Conservation (phyloP, 305 asterid genomes). For the Lippia alba region DNA sequence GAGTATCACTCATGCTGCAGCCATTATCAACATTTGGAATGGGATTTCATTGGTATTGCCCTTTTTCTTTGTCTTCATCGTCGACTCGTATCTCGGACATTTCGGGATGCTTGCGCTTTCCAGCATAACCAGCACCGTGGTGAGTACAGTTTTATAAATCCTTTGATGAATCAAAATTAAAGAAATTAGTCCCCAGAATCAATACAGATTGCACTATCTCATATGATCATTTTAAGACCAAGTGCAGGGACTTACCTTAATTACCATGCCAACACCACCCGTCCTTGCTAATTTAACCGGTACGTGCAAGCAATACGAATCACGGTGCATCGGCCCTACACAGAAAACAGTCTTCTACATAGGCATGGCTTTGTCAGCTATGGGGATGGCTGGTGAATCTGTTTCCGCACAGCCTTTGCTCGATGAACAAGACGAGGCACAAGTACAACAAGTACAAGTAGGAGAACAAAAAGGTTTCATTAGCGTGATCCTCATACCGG, state of each 20-base stretch:
- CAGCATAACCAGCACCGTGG: constrained; percentile 37
- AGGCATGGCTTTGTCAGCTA: constrained; percentile 46
- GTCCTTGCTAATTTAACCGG: constrained; percentile 32
- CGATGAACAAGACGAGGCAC: constrained; percentile 16
- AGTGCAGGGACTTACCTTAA: constrained; percentile 51
- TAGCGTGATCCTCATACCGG: constrained; percentile 29
- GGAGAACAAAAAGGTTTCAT: too few relatives aligned
- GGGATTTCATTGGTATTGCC: too few relatives aligned
- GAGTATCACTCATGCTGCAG: too few relatives aligned
- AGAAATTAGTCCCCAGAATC: not conserved
- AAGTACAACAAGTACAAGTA: not conserved
- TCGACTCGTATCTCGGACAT: constrained; percentile 31
- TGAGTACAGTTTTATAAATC: constrained; percentile 25
- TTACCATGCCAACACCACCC: constrained; percentile 57
- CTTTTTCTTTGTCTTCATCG: constrained; percentile 33
- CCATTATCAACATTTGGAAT: too few relatives aligned
- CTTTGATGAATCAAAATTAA: not conserved
- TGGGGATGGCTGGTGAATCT: constrained; percentile 46
- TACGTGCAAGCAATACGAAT: constrained; percentile 42
- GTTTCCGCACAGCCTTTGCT: constrained; percentile 39
- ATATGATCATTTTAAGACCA: not conserved
- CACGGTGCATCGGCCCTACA: constrained; percentile 48
- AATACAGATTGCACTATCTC: too few relatives aligned
- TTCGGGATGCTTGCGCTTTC: constrained; percentile 37
- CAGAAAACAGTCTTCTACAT: constrained; percentile 53